Evolutionary conservation across 257 asterid species (phyloP).

Genomic region (Plectranthus barbatus): DNA sequence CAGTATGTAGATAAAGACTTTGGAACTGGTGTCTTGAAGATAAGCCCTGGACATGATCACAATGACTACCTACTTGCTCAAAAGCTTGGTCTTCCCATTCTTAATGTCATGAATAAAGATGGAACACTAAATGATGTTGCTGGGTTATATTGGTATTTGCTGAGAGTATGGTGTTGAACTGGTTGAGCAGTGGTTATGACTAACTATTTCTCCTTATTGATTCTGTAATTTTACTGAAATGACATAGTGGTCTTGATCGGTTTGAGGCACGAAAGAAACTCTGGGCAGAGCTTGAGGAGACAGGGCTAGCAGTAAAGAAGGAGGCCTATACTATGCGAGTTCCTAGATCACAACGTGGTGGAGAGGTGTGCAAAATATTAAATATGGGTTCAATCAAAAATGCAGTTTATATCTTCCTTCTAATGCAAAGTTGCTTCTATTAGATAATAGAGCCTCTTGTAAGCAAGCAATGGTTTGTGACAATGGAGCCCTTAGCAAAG

Average conservation of each 20-base stretch:
- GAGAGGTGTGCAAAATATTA: constrained; percentile 59
- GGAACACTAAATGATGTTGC: constrained; percentile 96
- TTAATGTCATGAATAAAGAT: constrained; percentile 95
- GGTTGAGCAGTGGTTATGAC: background rate
- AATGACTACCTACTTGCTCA: constrained; percentile 97
- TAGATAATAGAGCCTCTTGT: constrained; percentile 96
- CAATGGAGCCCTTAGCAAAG: constrained; percentile 96
- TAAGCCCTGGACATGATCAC: constrained; percentile 99
- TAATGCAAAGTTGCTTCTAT: constrained; percentile 15
- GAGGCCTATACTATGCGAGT: constrained; percentile 80
- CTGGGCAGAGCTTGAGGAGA: constrained; percentile 93
- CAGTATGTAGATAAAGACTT: constrained; percentile 98
- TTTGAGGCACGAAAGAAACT: constrained; percentile 95
- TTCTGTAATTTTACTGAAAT: constrained; percentile 15
- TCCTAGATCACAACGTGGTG: constrained; percentile 99
- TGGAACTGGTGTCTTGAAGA: constrained; percentile 98
- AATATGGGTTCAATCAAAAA: constrained; percentile 8
- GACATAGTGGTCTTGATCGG: constrained; percentile 89
- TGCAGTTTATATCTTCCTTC: constrained; percentile 15
- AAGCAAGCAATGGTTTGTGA: constrained; percentile 97
- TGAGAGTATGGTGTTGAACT: constrained; percentile 16
- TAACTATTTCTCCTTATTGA: constrained; percentile 19
- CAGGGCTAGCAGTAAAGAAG: constrained; percentile 85
- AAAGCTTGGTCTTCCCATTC: constrained; percentile 97
- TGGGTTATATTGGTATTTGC: constrained; percentile 65